Evolutionary conservation across 2,329 filamentous ascomycete species (phyloP).

Genomic region (Hypoxylon sp.): DNA sequence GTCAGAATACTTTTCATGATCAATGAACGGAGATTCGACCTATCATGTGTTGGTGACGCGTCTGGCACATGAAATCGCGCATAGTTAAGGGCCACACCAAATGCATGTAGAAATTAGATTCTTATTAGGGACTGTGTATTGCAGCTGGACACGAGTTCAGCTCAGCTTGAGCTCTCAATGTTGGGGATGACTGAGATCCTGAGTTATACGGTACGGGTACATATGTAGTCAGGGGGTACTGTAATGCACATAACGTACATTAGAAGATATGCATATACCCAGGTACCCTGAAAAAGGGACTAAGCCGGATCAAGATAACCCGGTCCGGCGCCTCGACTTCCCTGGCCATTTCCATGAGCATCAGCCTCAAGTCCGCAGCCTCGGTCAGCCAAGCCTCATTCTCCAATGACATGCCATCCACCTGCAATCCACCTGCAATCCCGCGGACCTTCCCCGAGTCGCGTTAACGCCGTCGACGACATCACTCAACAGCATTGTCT

Average conservation of each 20-base stretch:
- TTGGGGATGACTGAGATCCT: too few relatives aligned
- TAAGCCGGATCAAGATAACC: conserved; percentile 24
- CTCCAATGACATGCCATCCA: conserved; percentile 27
- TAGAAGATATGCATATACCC: background rate
- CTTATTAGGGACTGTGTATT: background rate
- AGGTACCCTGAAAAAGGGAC: background rate
- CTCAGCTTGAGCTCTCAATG: too few relatives aligned
- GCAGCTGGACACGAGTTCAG: too few relatives aligned
- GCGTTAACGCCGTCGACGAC: conserved; percentile 26
- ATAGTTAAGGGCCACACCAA: background rate
- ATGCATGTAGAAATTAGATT: background rate
- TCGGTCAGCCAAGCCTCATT: conserved; percentile 21
- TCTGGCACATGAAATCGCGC: background rate
- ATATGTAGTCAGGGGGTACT: too few relatives aligned
- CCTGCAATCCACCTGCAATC: too few relatives aligned
- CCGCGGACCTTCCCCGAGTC: conserved; percentile 24
- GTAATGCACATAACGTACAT: too few relatives aligned
- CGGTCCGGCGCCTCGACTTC: conserved; percentile 18
- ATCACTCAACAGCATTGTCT: conserved; percentile 12
- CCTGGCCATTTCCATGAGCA: too few relatives aligned
- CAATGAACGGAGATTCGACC: background rate
- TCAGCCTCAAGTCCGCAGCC: conserved; percentile 26
- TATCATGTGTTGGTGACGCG: background rate
- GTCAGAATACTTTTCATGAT: background rate
- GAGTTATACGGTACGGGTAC: background rate